A percentile compares a stretch with the other conserved stretches of the same genome.
These are phyloP conservation scores for Inonotus obliquus DNA, from an alignment of 1,284 basidiomycete species.

Conservation along the genomic window DNA sequence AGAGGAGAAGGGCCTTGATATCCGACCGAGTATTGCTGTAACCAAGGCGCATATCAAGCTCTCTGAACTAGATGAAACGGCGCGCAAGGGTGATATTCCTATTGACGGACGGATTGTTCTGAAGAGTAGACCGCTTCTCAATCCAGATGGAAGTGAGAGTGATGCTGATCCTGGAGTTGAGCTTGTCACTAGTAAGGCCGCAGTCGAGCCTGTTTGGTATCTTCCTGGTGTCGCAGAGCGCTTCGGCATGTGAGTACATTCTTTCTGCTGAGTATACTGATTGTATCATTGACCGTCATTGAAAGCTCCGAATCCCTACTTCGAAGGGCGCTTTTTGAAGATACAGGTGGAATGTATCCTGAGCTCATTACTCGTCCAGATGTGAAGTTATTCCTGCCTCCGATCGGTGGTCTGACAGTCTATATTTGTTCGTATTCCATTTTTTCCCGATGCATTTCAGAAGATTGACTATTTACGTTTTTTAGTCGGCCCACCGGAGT, in stretches of 20 bases:
- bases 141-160: conserved; percentile 57
- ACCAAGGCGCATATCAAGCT: conserved; percentile 88
- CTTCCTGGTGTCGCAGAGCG: conserved; percentile 90
- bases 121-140: conserved; percentile 52
- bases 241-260: conserved; percentile 73
- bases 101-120: conserved; percentile 86
- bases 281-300: conserved; percentile 14
- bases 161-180: conserved; percentile 79
- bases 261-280: conserved; percentile 1
- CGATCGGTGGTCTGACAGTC: conserved; percentile 87
- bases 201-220: conserved; percentile 92
- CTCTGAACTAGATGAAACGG: conserved; percentile 84
- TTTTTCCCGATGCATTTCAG: conserved; percentile 11
- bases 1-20: conserved; percentile 63
- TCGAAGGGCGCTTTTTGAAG: conserved; percentile 88
- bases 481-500: conserved; percentile 79
- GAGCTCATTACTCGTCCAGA: conserved; percentile 94
- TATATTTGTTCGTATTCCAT: conserved; percentile 71
- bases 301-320: conserved; percentile 78
- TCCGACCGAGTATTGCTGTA: conserved; percentile 88
- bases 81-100: conserved; percentile 67
- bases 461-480: background rate
- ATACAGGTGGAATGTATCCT: conserved; percentile 95
- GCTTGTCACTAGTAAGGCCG: conserved; percentile 82
- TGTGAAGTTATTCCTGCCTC: conserved; percentile 93